Percentiles rank a stretch among this genome's conserved stretches.
phyloP scores from a whole-genome alignment of 108 stramenopile genomes.

The Conticribra weissflogii region DNA sequence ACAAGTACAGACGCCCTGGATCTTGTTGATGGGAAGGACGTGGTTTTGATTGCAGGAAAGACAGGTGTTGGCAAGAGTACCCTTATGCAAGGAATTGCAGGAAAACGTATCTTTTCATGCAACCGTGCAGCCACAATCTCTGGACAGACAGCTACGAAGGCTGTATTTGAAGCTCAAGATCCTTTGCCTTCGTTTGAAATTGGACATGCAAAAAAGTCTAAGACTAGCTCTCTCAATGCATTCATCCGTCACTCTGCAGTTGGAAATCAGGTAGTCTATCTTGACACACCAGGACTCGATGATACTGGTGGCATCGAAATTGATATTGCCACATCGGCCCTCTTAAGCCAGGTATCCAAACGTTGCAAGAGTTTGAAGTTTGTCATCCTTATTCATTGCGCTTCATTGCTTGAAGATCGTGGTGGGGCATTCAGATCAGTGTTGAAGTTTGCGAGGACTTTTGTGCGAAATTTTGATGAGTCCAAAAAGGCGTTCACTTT shows the following conservation, averaged over 20 bases:
- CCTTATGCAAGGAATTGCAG: slow-evolving; percentile 63
- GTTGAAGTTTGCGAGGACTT: slow-evolving; percentile 55
- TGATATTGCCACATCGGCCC: slow-evolving; percentile 64
- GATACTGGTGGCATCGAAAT: slow-evolving; percentile 61
- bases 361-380: slow-evolving; percentile 53
- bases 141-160: slow-evolving; percentile 39
- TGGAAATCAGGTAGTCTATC: slow-evolving; percentile 37
- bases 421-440: slow-evolving; percentile 59
- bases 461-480: slow-evolving; percentile 54
- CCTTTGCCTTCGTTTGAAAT: slow-evolving; percentile 54
- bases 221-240: slow-evolving; percentile 50
- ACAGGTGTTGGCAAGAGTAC: slow-evolving; percentile 59
- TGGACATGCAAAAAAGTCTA: slow-evolving; percentile 61
- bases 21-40: slow-evolving; percentile 46
- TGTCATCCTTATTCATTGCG: slow-evolving; percentile 60
- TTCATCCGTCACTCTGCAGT: slow-evolving; percentile 19
- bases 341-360: slow-evolving; percentile 62
- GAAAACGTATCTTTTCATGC: slow-evolving; percentile 42
- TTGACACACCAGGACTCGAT: slow-evolving; percentile 67
- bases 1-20: slow-evolving; percentile 43
- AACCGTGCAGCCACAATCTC: slow-evolving; percentile 29
- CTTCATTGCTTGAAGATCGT: slow-evolving; percentile 63
- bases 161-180: slow-evolving; percentile 55
- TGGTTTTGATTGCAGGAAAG: slow-evolving; percentile 53
- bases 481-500: slow-evolving; percentile 60